Evolutionary conservation across 2,329 filamentous ascomycete genomes (phyloP).

Genomic region (Shiraia sp.): DNA sequence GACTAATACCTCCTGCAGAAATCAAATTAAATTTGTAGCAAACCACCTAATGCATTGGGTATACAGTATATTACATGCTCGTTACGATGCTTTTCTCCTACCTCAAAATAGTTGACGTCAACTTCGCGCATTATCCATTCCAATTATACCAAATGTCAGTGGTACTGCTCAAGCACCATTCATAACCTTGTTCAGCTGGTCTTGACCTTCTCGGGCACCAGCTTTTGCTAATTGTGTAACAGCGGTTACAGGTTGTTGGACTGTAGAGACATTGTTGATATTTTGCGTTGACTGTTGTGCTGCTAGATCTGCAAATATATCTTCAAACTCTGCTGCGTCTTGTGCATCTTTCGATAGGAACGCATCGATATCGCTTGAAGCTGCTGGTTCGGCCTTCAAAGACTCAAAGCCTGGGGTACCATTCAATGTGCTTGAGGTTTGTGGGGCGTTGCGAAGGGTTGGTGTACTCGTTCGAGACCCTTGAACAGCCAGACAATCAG

Average conservation of each 20-base stretch:
- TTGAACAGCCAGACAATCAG: slow-evolving; percentile 59
- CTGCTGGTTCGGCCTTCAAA: too few relatives aligned
- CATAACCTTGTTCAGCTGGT: neutral
- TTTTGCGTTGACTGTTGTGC: slow-evolving; percentile 1
- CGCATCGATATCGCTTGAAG: neutral
- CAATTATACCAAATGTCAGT: too few relatives aligned
- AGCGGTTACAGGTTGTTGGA: neutral
- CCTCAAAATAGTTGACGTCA: too few relatives aligned
- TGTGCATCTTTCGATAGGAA: neutral
- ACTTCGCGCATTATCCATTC: too few relatives aligned
- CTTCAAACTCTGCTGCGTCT: slow-evolving; percentile 2
- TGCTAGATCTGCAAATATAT: slow-evolving; percentile 2
- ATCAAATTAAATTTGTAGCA: too few relatives aligned
- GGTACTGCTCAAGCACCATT: neutral
- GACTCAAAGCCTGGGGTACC: neutral
- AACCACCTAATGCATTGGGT: too few relatives aligned
- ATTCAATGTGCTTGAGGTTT: slow-evolving; percentile 14
- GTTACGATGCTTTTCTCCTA: too few relatives aligned
- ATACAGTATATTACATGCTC: too few relatives aligned
- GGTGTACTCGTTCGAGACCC: slow-evolving; percentile 20
- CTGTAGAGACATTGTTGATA: neutral
- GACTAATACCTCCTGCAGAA: too few relatives aligned
- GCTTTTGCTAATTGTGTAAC: neutral
- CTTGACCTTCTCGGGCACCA: neutral
- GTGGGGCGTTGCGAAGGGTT: slow-evolving; percentile 10